Evolutionary conservation across 352 stramenopile genomes (phyloP).

Genomic region (Phytopythium ostracodes): DNA sequence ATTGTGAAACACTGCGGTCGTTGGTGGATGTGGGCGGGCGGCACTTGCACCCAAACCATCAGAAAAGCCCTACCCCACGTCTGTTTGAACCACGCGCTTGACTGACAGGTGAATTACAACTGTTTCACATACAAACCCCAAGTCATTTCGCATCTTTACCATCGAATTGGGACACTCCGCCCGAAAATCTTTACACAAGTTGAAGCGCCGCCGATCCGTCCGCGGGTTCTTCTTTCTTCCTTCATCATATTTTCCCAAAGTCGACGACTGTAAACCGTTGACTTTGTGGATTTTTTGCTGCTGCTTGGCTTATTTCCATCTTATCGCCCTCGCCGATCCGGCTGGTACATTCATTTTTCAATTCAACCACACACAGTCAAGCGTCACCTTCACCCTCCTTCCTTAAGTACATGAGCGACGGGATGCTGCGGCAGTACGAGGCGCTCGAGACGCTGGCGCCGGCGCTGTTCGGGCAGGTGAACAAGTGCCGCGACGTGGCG

Average conservation of each 20-base stretch:
- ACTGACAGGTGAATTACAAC: too few species aligned
- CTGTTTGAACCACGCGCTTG: not conserved
- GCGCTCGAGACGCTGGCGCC: slow-evolving; percentile 52
- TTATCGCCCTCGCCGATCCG: too few species aligned
- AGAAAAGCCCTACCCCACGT: too few species aligned
- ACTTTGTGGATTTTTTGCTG: too few species aligned
- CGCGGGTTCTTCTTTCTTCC: not conserved
- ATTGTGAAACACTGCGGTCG: too few species aligned
- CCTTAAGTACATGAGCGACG: not conserved
- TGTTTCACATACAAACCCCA: not conserved
- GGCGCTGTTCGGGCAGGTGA: slow-evolving; percentile 70
- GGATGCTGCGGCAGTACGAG: slow-evolving; percentile 38
- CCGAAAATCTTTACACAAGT: not conserved
- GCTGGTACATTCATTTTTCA: not conserved
- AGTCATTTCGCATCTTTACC: not conserved
- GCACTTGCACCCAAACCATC: too few species aligned
- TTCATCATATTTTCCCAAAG: not conserved
- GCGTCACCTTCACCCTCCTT: not conserved
- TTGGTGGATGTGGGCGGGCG: too few species aligned
- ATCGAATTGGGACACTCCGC: not conserved
- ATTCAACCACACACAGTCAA: not conserved
- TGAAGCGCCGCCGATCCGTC: not conserved
- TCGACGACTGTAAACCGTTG: not conserved
- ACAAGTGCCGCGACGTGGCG: slow-evolving; percentile 47
- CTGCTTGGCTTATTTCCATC: too few species aligned